Evolutionary conservation across 495 filamentous ascomycete species (phyloP), one percentile per base, ranked within the genome.

Genomic region (Penicillium pancosmium): DNA sequence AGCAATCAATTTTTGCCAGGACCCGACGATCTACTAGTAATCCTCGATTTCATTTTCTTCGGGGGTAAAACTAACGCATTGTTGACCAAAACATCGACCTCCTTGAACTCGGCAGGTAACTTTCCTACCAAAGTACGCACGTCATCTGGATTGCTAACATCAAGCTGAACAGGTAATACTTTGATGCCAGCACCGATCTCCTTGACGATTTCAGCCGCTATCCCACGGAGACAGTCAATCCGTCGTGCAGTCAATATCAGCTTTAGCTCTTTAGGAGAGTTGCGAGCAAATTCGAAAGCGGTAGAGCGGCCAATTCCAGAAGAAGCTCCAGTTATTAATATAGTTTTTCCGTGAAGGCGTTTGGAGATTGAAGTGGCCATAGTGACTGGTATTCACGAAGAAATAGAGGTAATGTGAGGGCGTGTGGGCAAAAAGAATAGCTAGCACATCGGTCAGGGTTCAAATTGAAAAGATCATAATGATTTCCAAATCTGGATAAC

Each of bases 231-330:
- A 0, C 78, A 73, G 57, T 92, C 91, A 54, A 87, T 70, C 51
- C 91, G 80, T 21, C 91, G 81, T 13, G 91, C 91, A 10, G 91
- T 91, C 47, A 94, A 71, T 38, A 94, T 81, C 23, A 94, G 78
- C 61, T 85, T 86, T 50, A 93, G 80, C 62, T 80, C 74, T 44
- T 80, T 77, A 1, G 91, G 90, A 9, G 84, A 79, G 4, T 89
- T 91, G 18, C 86, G 80, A n/a, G 91, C 91, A 63, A 94, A 94
- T 71, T 94, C 91, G 54, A 89, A 73, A 21, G 91, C 91, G 33
- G 82, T 86, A 64, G 81, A 84, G 47, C 80, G 79, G 4, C 91
- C 91, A 68, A 94, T 94, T 46, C 91, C 91, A 8, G 90, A 92
- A 1, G 86, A 90, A 21, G 91, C 91, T 34, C 91, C 91, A 1